Conservation (phyloP, 257 asterid genomes). For the Gentiana dahurica region DNA sequence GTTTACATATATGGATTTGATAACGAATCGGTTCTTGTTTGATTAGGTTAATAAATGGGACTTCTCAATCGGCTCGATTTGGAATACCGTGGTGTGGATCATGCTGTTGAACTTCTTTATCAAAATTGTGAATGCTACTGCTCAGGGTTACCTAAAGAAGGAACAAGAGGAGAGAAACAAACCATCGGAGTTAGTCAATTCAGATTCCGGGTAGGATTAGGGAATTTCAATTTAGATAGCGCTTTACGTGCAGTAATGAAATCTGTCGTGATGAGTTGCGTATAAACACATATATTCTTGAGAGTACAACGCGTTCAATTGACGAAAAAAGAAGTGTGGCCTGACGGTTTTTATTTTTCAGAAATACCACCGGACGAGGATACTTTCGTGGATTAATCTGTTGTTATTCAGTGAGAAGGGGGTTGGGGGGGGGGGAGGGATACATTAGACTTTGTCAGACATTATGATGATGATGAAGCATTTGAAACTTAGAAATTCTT, state of each 20-base stretch:
- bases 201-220: neutral
- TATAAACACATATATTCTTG: too few relatives aligned
- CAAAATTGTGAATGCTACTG: slow-evolving; percentile 68
- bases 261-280: too few relatives aligned
- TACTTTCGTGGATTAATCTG: neutral
- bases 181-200: slow-evolving; percentile 15
- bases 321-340: neutral
- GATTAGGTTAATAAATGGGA: slow-evolving; percentile 60
- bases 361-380: slow-evolving; percentile 12
- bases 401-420: slow-evolving; percentile 3
- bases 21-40: slow-evolving; percentile 1
- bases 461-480: slow-evolving; percentile 6
- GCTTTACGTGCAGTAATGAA: too few relatives aligned
- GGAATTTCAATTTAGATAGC: too few relatives aligned
- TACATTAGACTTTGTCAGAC: slow-evolving; percentile 7
- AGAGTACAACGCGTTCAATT: neutral
- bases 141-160: slow-evolving; percentile 52
- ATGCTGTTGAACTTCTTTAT: slow-evolving; percentile 68
- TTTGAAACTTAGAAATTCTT: slow-evolving; percentile 12
- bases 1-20: neutral
- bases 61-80: slow-evolving; percentile 53
- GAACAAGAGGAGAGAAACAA: slow-evolving; percentile 59
- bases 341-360: neutral
- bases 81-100: slow-evolving; percentile 79
- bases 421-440: slow-evolving; percentile 1